Evolutionary conservation across 768 basidiomycete species (phyloP), one percentile per base, ranked within the genome.

Genomic region (Lactifluus echinatus): DNA sequence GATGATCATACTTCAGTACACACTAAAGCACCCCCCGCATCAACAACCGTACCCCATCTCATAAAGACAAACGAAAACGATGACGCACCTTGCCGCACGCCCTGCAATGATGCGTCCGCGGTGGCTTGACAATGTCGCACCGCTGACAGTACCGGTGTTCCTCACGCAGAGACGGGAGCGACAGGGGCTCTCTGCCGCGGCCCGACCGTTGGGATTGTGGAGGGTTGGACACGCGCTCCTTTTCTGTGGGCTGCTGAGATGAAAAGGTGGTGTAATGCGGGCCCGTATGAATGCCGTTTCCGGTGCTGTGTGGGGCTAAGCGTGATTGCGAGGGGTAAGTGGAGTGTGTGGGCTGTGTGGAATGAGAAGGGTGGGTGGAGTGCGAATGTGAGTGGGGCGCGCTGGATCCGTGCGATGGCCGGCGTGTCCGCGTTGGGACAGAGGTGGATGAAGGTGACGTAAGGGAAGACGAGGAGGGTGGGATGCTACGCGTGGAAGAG

Each of bases 1-100:
- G 91, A 70, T 93, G 90, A 66, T 93, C 90, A 63, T 84, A 93
- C 67, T 82, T 85, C 46, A 93, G 68, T 6, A 93, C 75, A 65
- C 91, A 93, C 86, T 91, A 61, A 15, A 45, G n/a, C 43, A 34
- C 46, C 37, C 10, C 26, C n/a, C 8, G 8, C n/a, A 53, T 63
- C 43, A 29, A 47, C 33, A 7, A 11, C 2, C 23, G 8, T 11
- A 48, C 23, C 40, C 26, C 21, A 10, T 8, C 21, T 8, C 21
- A 17, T 26, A 31, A 47, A 15, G 11, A 17, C 19, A 26, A 29
- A 21, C n/a, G 57, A 42, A 24, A 40, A 8, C 2, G 42, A 11
- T 3, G 24, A 74, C 85, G 66, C 60, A 89, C 88, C 11, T 82
- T 89, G n/a, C 87, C 90, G 72, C 91, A 93, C 39, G 73, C 72